Evolutionary conservation across 1,284 basidiomycete genomes (phyloP), one percentile per base, ranked within the genome.

Genomic region (Cryptococcus hybrid): DNA sequence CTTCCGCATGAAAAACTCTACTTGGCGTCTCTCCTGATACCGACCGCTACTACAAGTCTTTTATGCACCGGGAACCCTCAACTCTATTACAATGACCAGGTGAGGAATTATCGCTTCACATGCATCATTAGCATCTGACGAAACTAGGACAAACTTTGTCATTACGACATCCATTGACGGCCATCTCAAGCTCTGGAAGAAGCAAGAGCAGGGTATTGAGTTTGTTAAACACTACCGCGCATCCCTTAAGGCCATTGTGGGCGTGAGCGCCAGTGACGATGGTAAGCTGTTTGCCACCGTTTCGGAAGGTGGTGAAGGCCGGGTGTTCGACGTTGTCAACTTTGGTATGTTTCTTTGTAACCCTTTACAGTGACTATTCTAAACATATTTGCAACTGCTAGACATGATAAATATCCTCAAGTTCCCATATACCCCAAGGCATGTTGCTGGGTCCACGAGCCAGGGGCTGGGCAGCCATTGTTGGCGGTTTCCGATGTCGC

Each of bases 371-470:
- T 11, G 47, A n/a, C 13, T 24, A 13, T 40, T 13, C 49, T 18
- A 24, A 30, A 7, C 47, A 18, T 37, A 24, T 55, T 42, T 44
- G 18, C 38, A 5, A 45, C 18, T 42, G 44, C 8, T 43, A 96
- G 93, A 99, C 76, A 96, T 99, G 89, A 99, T 99, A 75, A 99
- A 98, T 76, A 98, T 98, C 80, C 84, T 99, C 61, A 90, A 92
- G 69, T 81, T 99, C 51, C 86, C 84, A 0, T 97, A 85, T 71
- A 84, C 82, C 13, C 95, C 6, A 86, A 88, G 63, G 82, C 90
- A 3, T 92, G 90, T 69, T 92, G 90, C 71, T 99, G 94, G 95
- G 88, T 98, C 3, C 95, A 98, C 75, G 82, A 82, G 56, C 84
- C 88, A 18, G 92, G 93, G 39, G 87, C 94, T 64, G 92, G 90